Conservation (phyloP, 768 basidiomycete genomes). For the Pseudohyphozyma bogoriensis region DNA sequence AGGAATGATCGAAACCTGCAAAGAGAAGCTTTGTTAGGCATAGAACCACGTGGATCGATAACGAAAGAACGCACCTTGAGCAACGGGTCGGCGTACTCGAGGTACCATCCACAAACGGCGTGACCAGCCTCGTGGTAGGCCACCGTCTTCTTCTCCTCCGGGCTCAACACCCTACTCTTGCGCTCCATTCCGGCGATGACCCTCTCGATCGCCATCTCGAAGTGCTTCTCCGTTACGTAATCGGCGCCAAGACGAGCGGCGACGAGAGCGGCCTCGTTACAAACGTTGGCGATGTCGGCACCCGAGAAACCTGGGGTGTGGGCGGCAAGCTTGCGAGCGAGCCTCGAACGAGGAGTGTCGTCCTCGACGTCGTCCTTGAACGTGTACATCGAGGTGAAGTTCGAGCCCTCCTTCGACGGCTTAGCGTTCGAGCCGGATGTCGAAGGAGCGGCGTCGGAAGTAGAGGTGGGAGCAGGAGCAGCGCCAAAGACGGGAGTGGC, state of each 20-base stretch:
- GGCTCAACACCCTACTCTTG: slow-evolving; percentile 83
- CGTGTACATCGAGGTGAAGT: slow-evolving; percentile 30
- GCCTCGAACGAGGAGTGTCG: slow-evolving; percentile 44
- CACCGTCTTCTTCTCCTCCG: slow-evolving; percentile 95
- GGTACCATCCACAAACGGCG: slow-evolving; percentile 95
- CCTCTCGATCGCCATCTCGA: slow-evolving; percentile 94
- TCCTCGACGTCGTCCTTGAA: slow-evolving; percentile 27
- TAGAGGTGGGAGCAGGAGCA: neutral
- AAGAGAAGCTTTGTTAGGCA: slow-evolving; percentile 43
- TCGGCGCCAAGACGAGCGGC: slow-evolving; percentile 79
- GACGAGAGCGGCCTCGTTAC: slow-evolving; percentile 92
- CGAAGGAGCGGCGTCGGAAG: neutral
- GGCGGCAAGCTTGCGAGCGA: slow-evolving; percentile 88
- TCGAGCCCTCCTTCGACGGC: slow-evolving; percentile 1
- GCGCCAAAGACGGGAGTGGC: neutral
- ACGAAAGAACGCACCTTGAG: slow-evolving; percentile 57
- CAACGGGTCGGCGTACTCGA: slow-evolving; percentile 92
- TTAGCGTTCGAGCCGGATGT: neutral
- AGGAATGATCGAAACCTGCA: slow-evolving; percentile 88
- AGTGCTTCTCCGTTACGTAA: slow-evolving; percentile 68
- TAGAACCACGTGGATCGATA: neutral
- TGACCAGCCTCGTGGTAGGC: slow-evolving; percentile 99
- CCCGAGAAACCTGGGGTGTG: slow-evolving; percentile 97
- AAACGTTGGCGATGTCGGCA: slow-evolving; percentile 97
- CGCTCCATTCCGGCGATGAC: slow-evolving; percentile 95